Conservation (phyloP, 805 yeast genomes). For the Blastobotrys chiropterorum region DNA sequence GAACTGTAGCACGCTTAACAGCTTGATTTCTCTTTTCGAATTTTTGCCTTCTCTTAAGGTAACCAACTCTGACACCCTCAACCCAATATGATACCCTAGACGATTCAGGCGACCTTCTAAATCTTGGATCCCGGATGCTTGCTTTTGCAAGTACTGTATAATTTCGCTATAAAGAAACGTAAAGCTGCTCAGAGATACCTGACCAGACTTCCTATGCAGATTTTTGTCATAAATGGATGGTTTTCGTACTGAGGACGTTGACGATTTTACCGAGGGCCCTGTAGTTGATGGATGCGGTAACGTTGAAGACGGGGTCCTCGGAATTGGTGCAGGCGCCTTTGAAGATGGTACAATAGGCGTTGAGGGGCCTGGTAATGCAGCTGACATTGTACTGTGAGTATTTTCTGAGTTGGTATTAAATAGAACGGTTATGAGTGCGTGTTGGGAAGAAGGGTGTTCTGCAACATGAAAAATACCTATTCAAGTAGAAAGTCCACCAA, state of each 20-base stretch:
- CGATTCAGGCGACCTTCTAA: slow-evolving; percentile 57
- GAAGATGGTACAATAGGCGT: slow-evolving; percentile 24
- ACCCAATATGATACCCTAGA: slow-evolving; percentile 74
- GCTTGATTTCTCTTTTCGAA: slow-evolving; percentile 59
- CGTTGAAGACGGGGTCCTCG: slow-evolving; percentile 33
- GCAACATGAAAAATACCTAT: neutral
- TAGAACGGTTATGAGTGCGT: neutral
- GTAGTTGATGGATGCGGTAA: slow-evolving; percentile 23
- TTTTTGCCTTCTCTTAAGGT: slow-evolving; percentile 61
- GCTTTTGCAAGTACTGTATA: slow-evolving; percentile 56
- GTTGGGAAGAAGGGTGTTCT: neutral
- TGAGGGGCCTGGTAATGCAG: slow-evolving; percentile 19
- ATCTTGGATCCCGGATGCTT: slow-evolving; percentile 51
- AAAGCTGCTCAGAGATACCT: slow-evolving; percentile 60
- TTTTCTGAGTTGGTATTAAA: slow-evolving; percentile 1
- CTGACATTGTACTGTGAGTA: slow-evolving; percentile 1
- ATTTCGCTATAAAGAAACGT: slow-evolving; percentile 67
- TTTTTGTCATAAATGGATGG: slow-evolving; percentile 59
- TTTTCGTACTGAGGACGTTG: slow-evolving; percentile 7
- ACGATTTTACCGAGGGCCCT: neutral
- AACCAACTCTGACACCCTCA: slow-evolving; percentile 60
- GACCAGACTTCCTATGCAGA: slow-evolving; percentile 56
- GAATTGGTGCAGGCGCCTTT: slow-evolving; percentile 30
- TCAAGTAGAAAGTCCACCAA: neutral
- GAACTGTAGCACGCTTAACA: slow-evolving; percentile 65